Percentiles rank a stretch among this genome's conserved stretches.
Evolutionary conservation across 768 basidiomycete genomes (phyloP).

Genomic region (Suillus americanus): DNA sequence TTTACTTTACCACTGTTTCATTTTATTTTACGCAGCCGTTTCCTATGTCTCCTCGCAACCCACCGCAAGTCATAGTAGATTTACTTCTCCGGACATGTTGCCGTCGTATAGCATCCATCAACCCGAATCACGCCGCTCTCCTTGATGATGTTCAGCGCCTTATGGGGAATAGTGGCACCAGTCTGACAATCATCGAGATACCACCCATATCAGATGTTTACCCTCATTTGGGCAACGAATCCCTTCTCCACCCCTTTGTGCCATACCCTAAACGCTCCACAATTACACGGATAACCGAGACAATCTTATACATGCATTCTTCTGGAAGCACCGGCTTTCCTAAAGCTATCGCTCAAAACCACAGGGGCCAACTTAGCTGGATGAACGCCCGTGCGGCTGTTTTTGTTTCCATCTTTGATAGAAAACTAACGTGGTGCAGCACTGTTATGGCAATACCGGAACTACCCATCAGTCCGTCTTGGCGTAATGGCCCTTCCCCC

Average conservation of each 20-base stretch:
- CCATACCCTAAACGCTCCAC: conserved; percentile 16
- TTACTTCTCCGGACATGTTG: conserved; percentile 21
- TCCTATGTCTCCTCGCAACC: conserved; percentile 5
- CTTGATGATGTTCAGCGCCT: conserved; percentile 11
- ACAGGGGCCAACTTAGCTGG: conserved; percentile 32
- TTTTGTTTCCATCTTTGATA: background rate
- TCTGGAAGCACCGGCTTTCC: conserved; percentile 43
- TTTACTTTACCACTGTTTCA: background rate
- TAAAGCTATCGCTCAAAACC: conserved; percentile 37
- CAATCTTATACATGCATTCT: conserved; percentile 10
- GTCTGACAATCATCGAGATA: conserved; percentile 20
- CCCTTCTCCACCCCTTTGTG: conserved; percentile 16
- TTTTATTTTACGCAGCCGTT: background rate
- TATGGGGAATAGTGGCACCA: background rate
- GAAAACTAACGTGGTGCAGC: conserved; percentile 1
- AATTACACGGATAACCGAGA: background rate
- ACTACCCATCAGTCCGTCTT: conserved; percentile 9
- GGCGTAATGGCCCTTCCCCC: conserved; percentile 30
- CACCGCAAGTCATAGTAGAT: conserved; percentile 6
- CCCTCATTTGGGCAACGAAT: conserved; percentile 40
- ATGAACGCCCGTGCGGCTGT: conserved; percentile 27
- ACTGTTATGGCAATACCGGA: background rate
- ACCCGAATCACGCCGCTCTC: conserved; percentile 20
- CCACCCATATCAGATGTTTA: conserved; percentile 30
- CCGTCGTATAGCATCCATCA: conserved; percentile 19